phyloP scores from a whole-genome alignment of 169 alveolate genomes.

The Theileria sp. region DNA sequence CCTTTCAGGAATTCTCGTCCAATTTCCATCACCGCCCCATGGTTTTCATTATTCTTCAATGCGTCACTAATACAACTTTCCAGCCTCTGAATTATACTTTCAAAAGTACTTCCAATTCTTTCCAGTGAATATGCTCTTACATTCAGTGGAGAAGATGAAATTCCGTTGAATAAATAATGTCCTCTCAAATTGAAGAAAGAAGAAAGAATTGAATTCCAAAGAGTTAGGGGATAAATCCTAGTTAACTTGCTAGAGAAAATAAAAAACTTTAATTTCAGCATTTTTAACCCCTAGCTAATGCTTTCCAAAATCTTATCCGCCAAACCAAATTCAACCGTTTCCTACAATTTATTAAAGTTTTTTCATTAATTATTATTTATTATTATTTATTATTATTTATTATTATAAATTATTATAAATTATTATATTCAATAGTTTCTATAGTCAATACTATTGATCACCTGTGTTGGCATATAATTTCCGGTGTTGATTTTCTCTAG shows the following conservation, averaged over 20 bases:
- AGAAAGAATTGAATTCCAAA: too few relatives aligned
- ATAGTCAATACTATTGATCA: too few relatives aligned
- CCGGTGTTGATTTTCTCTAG: conserved; percentile 21
- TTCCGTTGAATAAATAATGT: too few relatives aligned
- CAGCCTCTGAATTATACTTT: neutral
- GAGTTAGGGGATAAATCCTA: neutral
- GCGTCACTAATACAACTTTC: neutral
- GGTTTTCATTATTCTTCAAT: neutral
- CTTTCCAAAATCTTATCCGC: conserved; percentile 49
- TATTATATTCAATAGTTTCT: too few relatives aligned
- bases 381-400: too few relatives aligned
- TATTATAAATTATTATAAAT: too few relatives aligned
- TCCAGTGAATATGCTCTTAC: neutral
- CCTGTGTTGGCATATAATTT: conserved; percentile 37
- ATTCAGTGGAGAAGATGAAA: too few relatives aligned
- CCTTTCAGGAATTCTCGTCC: conserved; percentile 1
- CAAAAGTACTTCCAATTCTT: neutral
- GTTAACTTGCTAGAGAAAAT: neutral
- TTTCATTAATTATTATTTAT: too few relatives aligned
- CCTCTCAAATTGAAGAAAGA: too few relatives aligned
- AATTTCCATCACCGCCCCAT: neutral
- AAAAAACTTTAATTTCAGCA: neutral
- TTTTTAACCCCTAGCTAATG: neutral
- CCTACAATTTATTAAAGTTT: neutral
- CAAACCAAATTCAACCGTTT: conserved; percentile 47